Conservation (phyloP, 768 basidiomycete species). For the Xerocomus potaroensis region DNA sequence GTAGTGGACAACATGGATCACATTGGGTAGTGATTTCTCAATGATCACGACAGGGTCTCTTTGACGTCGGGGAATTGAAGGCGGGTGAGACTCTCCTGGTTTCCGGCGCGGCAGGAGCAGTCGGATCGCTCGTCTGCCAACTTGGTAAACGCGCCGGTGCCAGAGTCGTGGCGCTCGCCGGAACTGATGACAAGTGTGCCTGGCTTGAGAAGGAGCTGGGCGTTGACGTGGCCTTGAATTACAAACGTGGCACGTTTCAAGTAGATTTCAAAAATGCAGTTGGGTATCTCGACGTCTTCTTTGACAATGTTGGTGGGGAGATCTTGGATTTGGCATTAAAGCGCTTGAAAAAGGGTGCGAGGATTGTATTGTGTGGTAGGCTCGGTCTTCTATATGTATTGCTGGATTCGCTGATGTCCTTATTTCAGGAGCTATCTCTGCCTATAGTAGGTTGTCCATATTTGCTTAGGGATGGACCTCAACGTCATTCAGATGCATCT, state of each 20-base stretch:
- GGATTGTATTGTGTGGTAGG: slow-evolving; percentile 79
- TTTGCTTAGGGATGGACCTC: neutral
- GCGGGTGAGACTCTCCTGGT: slow-evolving; percentile 81
- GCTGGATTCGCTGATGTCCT: slow-evolving; percentile 3
- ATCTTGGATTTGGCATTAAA: slow-evolving; percentile 76
- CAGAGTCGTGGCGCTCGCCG: slow-evolving; percentile 85
- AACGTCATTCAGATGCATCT: slow-evolving; percentile 40
- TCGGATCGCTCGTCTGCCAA: slow-evolving; percentile 81
- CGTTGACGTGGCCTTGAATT: slow-evolving; percentile 80
- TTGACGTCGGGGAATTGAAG: slow-evolving; percentile 76
- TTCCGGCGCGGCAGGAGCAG: slow-evolving; percentile 89
- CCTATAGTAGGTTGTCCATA: slow-evolving; percentile 57
- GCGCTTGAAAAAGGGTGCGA: slow-evolving; percentile 69
- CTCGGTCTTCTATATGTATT: neutral
- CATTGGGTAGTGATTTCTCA: slow-evolving; percentile 2
- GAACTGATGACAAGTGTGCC: slow-evolving; percentile 74
- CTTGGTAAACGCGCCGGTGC: slow-evolving; percentile 76
- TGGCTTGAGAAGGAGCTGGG: slow-evolving; percentile 86
- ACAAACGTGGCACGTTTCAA: slow-evolving; percentile 73
- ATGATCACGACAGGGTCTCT: slow-evolving; percentile 56
- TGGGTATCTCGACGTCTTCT: slow-evolving; percentile 79
- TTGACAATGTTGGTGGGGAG: slow-evolving; percentile 80
- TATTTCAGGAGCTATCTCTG: slow-evolving; percentile 71
- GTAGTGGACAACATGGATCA: slow-evolving; percentile 15
- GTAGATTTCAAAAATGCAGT: slow-evolving; percentile 65